Evolutionary conservation across 2,329 filamentous ascomycete genomes (phyloP).

Genomic region (Neonectria neomacrospora): DNA sequence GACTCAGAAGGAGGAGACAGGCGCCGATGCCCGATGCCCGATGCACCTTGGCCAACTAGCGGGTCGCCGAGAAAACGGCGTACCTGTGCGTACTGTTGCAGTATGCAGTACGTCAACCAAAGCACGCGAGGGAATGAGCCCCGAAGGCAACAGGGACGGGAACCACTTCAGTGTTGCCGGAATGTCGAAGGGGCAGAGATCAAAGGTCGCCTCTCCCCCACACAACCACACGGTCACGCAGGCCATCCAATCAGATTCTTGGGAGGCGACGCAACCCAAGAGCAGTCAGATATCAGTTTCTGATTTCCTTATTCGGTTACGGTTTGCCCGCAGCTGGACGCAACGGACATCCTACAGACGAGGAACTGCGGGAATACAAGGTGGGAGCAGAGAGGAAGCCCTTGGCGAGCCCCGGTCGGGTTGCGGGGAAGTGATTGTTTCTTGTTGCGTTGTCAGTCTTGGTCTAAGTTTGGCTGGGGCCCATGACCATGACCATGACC

Average conservation of each 20-base stretch:
- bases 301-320: slow-evolving; percentile 29
- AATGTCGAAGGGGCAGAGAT: slow-evolving; percentile 1
- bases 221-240: slow-evolving; percentile 21
- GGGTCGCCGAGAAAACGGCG: slow-evolving; percentile 8
- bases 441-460: background rate
- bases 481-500: slow-evolving; percentile 6
- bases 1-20: slow-evolving; percentile 3
- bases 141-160: background rate
- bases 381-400: background rate
- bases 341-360: slow-evolving; percentile 17
- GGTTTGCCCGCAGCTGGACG: slow-evolving; percentile 28
- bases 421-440: slow-evolving; percentile 37
- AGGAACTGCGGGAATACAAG: slow-evolving; percentile 9
- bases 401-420: slow-evolving; percentile 15
- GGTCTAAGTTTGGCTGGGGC: slow-evolving; percentile 12
- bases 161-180: slow-evolving; percentile 6
- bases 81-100: background rate
- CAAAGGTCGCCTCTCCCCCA: slow-evolving; percentile 22
- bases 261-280: slow-evolving; percentile 20
- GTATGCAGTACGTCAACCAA: background rate
- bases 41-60: slow-evolving; percentile 5
- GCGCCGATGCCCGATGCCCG: background rate
- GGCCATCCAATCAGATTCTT: slow-evolving; percentile 31
- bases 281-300: slow-evolving; percentile 44
- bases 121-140: slow-evolving; percentile 11